Conservation (phyloP, 805 yeast genomes). For the Metschnikowia cerradonensis region DNA sequence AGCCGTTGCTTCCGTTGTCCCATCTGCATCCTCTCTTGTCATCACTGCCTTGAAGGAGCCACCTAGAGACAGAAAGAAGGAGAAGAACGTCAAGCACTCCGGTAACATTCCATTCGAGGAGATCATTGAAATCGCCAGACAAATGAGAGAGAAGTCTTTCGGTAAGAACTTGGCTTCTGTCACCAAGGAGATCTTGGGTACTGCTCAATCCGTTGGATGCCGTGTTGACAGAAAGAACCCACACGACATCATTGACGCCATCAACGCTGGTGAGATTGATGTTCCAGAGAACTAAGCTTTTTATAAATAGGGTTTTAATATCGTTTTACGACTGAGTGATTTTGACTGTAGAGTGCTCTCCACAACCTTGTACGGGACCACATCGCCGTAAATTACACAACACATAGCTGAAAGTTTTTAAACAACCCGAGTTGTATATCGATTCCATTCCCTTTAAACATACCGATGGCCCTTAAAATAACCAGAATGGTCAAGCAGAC, state of each 20-base stretch:
- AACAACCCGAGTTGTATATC: too few species aligned
- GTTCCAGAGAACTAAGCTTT: slow-evolving; percentile 68
- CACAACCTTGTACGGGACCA: too few species aligned
- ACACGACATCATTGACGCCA: slow-evolving; percentile 97
- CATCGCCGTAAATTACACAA: too few species aligned
- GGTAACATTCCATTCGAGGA: slow-evolving; percentile 98
- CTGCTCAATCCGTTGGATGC: slow-evolving; percentile 99
- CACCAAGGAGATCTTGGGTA: slow-evolving; percentile 97
- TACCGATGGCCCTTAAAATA: too few species aligned
- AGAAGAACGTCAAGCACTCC: slow-evolving; percentile 98
- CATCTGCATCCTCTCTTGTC: slow-evolving; percentile 98
- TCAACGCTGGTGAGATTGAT: slow-evolving; percentile 97
- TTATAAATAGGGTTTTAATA: slow-evolving; percentile 35
- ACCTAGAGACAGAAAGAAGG: slow-evolving; percentile 99
- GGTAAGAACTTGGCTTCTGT: slow-evolving; percentile 97
- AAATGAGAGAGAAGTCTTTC: slow-evolving; percentile 95
- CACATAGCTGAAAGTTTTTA: too few species aligned
- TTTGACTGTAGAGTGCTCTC: not conserved
- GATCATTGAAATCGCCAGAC: slow-evolving; percentile 94
- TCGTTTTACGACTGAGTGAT: slow-evolving; percentile 26
- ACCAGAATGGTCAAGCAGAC: not conserved
- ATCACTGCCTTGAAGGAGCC: slow-evolving; percentile 99
- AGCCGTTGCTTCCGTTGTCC: slow-evolving; percentile 97
- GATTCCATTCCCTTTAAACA: too few species aligned
- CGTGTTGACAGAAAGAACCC: slow-evolving; percentile 99